Percentiles rank a stretch among this genome's conserved stretches.
These are phyloP conservation scores for Trichoderma simmonsii DNA, from an alignment of 2,329 filamentous ascomycete species.

Conservation along the genomic window DNA sequence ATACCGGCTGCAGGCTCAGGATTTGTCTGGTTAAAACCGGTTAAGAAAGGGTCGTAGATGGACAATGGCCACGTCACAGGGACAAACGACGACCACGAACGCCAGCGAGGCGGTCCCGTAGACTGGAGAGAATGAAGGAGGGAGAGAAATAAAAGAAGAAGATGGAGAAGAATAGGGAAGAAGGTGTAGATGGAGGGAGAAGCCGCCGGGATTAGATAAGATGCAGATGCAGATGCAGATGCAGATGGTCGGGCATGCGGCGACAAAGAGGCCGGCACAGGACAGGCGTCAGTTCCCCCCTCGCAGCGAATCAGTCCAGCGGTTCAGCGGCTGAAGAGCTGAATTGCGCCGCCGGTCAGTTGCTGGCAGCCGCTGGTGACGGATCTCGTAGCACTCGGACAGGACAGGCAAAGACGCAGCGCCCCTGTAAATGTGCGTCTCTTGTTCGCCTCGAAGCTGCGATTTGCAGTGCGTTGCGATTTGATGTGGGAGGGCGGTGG, in stretches of 20 bases:
- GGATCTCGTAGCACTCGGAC: not conserved
- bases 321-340: not conserved
- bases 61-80: conserved; percentile 3
- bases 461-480: conserved; percentile 15
- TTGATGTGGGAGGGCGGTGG: conserved; percentile 14
- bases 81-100: not conserved
- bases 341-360: not conserved
- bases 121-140: not conserved
- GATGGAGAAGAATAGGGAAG: not conserved
- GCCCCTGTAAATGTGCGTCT: not conserved
- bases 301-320: conserved; percentile 7
- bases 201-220: not conserved
- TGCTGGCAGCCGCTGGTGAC: not conserved
- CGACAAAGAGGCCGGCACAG: conserved; percentile 9
- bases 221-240: not conserved
- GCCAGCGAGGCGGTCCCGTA: not conserved
- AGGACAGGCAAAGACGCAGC: not conserved
- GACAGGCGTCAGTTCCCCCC: conserved; percentile 8
- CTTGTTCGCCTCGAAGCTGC: conserved; percentile 9
- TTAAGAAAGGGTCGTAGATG: not conserved
- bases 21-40: not conserved
- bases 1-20: not conserved
- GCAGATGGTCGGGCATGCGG: conserved; percentile 17
- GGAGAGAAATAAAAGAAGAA: not conserved
- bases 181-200: not conserved